phyloP scores from a whole-genome alignment of 2,329 filamentous ascomycete species.

The Pseudocercospora cruenta region DNA sequence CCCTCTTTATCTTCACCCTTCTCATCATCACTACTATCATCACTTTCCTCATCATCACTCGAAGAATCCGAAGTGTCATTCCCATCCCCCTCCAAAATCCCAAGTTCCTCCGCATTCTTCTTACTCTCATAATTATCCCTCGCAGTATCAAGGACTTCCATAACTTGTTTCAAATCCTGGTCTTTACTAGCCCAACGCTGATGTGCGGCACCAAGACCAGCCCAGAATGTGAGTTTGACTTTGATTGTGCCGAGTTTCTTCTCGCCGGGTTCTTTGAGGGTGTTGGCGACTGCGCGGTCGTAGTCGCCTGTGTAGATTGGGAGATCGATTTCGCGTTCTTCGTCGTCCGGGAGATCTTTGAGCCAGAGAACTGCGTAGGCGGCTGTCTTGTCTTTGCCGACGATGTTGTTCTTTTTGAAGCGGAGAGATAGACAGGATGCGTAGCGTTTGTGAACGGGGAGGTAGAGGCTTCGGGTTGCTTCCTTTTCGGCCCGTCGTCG shows the following conservation, averaged over 20 bases:
- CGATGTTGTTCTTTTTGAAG: conserved; percentile 57
- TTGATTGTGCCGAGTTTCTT: conserved; percentile 60
- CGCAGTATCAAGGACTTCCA: conserved; percentile 66
- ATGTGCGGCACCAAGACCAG: conserved; percentile 64
- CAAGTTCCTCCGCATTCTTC: conserved; percentile 35
- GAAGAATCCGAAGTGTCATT: conserved; percentile 20
- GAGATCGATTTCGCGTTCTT: conserved; percentile 61
- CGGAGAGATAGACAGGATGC: conserved; percentile 59
- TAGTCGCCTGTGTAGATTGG: conserved; percentile 70
- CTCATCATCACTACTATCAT: conserved; percentile 20
- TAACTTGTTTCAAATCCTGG: conserved; percentile 59
- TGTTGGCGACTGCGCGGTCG: conserved; percentile 56
- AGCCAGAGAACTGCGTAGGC: conserved; percentile 71
- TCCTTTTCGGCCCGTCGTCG: conserved; percentile 23
- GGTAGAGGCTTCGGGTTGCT: conserved; percentile 52
- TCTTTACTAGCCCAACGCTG: conserved; percentile 59
- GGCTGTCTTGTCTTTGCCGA: conserved; percentile 56
- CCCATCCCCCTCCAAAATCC: conserved; percentile 21
- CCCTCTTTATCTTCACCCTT: conserved; percentile 11
- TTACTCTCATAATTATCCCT: conserved; percentile 57
- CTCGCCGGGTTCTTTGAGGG: conserved; percentile 58
- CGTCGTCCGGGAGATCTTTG: conserved; percentile 69
- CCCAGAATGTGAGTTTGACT: conserved; percentile 63
- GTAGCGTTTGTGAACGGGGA: conserved; percentile 67
- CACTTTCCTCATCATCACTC: conserved; percentile 24